Conservation (phyloP, 148 eudicot species). For the Euryodendron excelsum region DNA sequence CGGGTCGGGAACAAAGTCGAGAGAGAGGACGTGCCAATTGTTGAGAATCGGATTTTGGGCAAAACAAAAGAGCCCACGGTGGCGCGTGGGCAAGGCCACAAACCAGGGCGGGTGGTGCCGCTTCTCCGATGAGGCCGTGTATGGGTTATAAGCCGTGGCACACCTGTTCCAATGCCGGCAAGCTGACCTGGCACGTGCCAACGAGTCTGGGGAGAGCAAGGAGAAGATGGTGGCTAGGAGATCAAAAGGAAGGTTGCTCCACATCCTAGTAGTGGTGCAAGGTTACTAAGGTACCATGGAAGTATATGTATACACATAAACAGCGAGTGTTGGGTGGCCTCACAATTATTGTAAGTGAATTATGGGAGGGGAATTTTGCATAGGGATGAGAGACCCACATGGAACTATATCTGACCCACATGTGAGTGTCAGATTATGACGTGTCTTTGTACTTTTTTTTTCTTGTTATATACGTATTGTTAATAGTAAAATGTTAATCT, state of each 20-base stretch:
- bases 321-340: slow-evolving; percentile 3
- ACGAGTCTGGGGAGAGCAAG: slow-evolving; percentile 48
- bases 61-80: slow-evolving; percentile 32
- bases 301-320: background rate
- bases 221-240: slow-evolving; percentile 51
- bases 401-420: slow-evolving; percentile 22
- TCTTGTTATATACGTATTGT: background rate
- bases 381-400: slow-evolving; percentile 34
- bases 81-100: slow-evolving; percentile 38
- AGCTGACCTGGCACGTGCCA: slow-evolving; percentile 45
- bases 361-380: slow-evolving; percentile 23
- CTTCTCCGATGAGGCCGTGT: background rate
- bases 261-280: slow-evolving; percentile 26
- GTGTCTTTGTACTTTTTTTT: slow-evolving; percentile 3
- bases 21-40: slow-evolving; percentile 35
- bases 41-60: slow-evolving; percentile 33
- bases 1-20: slow-evolving; percentile 23
- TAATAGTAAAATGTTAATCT: too few relatives aligned
- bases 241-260: slow-evolving; percentile 55
- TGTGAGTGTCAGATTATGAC: slow-evolving; percentile 7
- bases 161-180: slow-evolving; percentile 46
- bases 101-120: slow-evolving; percentile 44
- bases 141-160: slow-evolving; percentile 1
- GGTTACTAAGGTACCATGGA: background rate
- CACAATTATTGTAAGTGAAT: slow-evolving; percentile 15